Evolutionary conservation across 2,329 filamentous ascomycete genomes (phyloP), one percentile per base, ranked within the genome.

Genomic region (Aspergillus sp.): DNA sequence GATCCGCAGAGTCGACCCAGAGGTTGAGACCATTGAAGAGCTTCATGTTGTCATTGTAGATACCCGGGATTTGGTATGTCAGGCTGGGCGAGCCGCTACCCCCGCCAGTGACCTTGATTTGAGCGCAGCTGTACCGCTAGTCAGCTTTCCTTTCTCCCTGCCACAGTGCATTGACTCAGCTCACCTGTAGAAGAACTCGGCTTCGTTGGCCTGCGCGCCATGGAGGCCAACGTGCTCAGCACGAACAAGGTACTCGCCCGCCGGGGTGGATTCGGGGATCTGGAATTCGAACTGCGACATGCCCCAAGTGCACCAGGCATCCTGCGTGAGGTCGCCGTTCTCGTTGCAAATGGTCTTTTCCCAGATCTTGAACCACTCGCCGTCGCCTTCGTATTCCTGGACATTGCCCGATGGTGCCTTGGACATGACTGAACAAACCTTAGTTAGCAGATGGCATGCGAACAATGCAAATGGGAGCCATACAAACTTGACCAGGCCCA

Each of bases 191-290:
- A 75, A 72, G 63, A 80, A 76, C 5, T 78, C 77, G 3, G 77
- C 77, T 3, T 73, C 72, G 4, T 64, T 62, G 7, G 60, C 60
- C 34, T 70, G 62, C 3, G 78, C 76, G 45, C 62, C 66, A 63
- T 81, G 78, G 9, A 81, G 70, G 3, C 70, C 77, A 49, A 80
- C 75, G 54, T 80, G 77, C 64, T 81, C 78, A 16, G 76, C 73
- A 13, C 78, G 73, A 4, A 80, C 63, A 21, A 80, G 71, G 58
- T 81, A 80, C 54, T 79, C 75, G 49, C 78, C 77, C n/a, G 76
- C 62, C 0, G 71, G 68, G 50, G 73, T 78, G 9, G 42, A 23
- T 34, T 60, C 58, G 11, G 77, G 77, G 45, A 80, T 73, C 34
- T 64, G 69, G 34, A 78, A 73, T 19, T 61, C 58, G 6, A 58